Conservation (phyloP, 1,284 basidiomycete genomes). For the Rugosomyces carneus region DNA sequence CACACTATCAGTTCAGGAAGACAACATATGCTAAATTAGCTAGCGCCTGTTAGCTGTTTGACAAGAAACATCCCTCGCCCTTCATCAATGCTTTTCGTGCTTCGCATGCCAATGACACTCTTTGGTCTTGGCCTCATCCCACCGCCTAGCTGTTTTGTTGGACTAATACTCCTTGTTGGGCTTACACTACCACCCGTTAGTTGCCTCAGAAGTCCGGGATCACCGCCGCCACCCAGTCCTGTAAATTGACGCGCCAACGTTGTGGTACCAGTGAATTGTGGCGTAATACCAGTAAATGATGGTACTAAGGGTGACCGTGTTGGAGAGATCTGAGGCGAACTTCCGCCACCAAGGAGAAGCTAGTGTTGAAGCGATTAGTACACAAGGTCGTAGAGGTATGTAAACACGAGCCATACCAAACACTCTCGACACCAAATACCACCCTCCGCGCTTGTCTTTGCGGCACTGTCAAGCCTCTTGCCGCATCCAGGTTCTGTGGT, state of each 20-base stretch:
- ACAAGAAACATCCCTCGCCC: constrained; percentile 63
- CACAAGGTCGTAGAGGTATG: not conserved
- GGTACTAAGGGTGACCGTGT: constrained; percentile 40
- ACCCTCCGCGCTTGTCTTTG: constrained; percentile 65
- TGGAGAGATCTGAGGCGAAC: constrained; percentile 43
- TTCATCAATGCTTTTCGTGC: constrained; percentile 50
- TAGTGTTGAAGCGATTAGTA: constrained; percentile 23
- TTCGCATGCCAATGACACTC: constrained; percentile 57
- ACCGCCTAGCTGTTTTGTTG: constrained; percentile 46
- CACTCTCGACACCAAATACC: constrained; percentile 80
- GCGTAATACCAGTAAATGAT: constrained; percentile 41
- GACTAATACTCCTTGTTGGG: constrained; percentile 54
- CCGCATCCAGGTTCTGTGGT: constrained; percentile 67
- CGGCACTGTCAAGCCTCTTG: constrained; percentile 75
- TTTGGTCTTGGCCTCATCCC: constrained; percentile 45
- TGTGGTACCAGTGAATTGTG: constrained; percentile 63
- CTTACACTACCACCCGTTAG: constrained; percentile 61
- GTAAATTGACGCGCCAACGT: constrained; percentile 73
- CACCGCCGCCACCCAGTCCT: constrained; percentile 41
- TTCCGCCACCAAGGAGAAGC: constrained; percentile 51
- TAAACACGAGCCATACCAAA: constrained; percentile 41
- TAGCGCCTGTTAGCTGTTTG: constrained; percentile 61
- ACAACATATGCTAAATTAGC: constrained; percentile 1
- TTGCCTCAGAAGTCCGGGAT: constrained; percentile 47
- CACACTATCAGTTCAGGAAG: not conserved